Evolutionary conservation across 1,284 basidiomycete species (phyloP).

Genomic region (Lignosus rhinocerotis): DNA sequence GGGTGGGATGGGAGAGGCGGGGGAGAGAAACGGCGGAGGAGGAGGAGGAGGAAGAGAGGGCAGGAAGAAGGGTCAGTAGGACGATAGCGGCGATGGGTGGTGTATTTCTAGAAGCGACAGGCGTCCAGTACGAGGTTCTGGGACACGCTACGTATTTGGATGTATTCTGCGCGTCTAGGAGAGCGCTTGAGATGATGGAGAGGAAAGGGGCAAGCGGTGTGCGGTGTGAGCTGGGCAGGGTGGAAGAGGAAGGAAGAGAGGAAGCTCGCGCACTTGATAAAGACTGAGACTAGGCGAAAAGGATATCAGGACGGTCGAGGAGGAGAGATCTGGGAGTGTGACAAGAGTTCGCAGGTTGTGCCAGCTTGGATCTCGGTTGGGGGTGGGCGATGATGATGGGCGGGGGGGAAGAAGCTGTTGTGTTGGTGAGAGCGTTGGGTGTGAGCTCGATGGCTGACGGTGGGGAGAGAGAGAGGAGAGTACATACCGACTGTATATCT

Average conservation of each 20-base stretch:
- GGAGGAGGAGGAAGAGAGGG: slow-evolving; percentile 20
- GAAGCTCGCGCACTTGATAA: not conserved
- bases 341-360: not conserved
- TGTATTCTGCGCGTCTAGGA: slow-evolving; percentile 15
- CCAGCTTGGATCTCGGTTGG: not conserved
- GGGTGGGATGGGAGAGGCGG: slow-evolving; percentile 8
- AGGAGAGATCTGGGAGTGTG: not conserved
- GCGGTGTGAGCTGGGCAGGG: not conserved
- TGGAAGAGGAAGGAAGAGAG: not conserved
- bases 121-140: slow-evolving; percentile 20
- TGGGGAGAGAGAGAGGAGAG: too few species aligned
- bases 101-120: slow-evolving; percentile 29
- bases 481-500: too few species aligned
- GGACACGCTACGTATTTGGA: slow-evolving; percentile 12
- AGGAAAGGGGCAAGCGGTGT: not conserved
- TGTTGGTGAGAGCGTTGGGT: too few species aligned
- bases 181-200: slow-evolving; percentile 13
- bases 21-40: not conserved
- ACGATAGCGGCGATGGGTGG: slow-evolving; percentile 26
- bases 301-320: not conserved
- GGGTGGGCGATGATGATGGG: not conserved
- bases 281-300: not conserved
- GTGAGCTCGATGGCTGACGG: too few species aligned
- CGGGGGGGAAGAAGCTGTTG: too few species aligned
- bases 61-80: slow-evolving; percentile 15